Evolutionary conservation across 345 rosid genomes (phyloP).

Genomic region (Abelmoschus esculentus): DNA sequence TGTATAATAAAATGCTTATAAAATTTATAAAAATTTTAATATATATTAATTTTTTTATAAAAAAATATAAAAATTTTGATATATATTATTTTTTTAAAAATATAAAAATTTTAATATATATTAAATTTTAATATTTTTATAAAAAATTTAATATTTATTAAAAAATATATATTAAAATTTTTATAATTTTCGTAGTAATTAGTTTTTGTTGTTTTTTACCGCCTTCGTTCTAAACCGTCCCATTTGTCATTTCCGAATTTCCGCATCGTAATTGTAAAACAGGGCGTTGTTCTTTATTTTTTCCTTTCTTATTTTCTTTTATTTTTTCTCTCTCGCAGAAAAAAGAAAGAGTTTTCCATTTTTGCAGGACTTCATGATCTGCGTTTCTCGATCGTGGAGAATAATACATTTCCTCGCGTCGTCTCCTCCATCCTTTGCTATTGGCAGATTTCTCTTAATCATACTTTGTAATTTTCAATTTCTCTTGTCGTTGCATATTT

Average conservation of each 20-base stretch:
- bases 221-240: not conserved
- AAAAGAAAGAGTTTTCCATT: not conserved
- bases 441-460: not conserved
- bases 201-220: too few relatives aligned
- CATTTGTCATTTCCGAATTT: constrained; percentile 9
- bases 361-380: constrained; percentile 9
- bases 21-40: too few relatives aligned
- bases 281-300: not conserved
- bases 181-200: too few relatives aligned
- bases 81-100: too few relatives aligned
- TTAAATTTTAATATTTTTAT: too few relatives aligned
- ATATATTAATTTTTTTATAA: too few relatives aligned
- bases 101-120: too few relatives aligned
- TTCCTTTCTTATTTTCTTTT: not conserved
- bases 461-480: constrained; percentile 7
- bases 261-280: constrained; percentile 15
- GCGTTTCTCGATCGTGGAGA: constrained; percentile 27
- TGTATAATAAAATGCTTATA: too few relatives aligned
- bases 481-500: not conserved
- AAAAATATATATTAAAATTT: too few relatives aligned
- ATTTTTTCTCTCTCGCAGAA: not conserved
- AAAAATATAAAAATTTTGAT: too few relatives aligned
- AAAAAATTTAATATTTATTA: too few relatives aligned
- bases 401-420: not conserved
- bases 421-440: not conserved